Conservation (phyloP, 768 basidiomycete species). For the Tremella mesenterica region DNA sequence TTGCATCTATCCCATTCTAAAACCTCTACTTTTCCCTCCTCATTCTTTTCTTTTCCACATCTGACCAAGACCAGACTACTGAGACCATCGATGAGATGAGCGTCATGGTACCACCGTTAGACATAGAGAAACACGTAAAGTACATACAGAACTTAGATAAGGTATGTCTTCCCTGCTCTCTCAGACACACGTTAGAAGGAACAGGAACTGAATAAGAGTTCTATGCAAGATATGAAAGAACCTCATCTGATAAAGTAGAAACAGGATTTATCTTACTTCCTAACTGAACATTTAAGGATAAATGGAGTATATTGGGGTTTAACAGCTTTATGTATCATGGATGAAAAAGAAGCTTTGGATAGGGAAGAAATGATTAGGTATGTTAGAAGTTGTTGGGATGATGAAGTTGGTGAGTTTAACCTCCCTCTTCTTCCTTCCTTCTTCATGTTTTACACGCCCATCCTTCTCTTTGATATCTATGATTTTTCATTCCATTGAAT, state of each 20-base stretch:
- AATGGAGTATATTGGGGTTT: conserved; percentile 97
- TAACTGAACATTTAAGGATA: conserved; percentile 84
- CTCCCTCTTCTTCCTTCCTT: neutral
- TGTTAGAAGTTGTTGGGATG: conserved; percentile 92
- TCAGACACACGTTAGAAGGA: neutral
- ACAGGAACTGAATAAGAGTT: too few relatives aligned
- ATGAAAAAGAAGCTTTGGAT: conserved; percentile 65
- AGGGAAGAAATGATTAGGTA: conserved; percentile 76
- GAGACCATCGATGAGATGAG: too few relatives aligned
- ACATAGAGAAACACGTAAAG: conserved; percentile 45
- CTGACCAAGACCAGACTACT: too few relatives aligned
- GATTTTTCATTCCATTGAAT: neutral
- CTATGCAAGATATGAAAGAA: too few relatives aligned
- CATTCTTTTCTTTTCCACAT: too few relatives aligned
- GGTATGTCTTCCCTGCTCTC: conserved; percentile 45
- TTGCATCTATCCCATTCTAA: too few relatives aligned
- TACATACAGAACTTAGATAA: conserved; percentile 71
- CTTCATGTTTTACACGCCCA: neutral
- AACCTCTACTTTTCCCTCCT: too few relatives aligned
- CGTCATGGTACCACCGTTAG: neutral
- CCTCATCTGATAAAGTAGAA: conserved; percentile 46
- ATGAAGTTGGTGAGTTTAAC: conserved; percentile 59
- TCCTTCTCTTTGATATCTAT: neutral
- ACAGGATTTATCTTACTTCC: conserved; percentile 76
- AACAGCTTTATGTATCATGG: conserved; percentile 76